Evolutionary conservation across 768 basidiomycete genomes (phyloP), one percentile per base, ranked within the genome.

Genomic region (Boletellus ananas): DNA sequence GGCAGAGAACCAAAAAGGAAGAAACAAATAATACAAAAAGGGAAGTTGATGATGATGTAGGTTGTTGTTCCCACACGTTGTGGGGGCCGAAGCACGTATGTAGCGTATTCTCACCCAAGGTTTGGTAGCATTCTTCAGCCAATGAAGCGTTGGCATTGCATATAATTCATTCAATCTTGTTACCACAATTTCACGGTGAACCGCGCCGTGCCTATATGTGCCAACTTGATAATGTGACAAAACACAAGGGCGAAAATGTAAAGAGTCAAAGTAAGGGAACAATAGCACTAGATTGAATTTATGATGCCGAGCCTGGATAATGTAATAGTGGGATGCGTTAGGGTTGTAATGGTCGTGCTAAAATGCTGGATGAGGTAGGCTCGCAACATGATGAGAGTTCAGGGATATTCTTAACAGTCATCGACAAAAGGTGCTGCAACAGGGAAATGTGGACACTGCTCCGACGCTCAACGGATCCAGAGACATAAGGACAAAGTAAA

Each of bases 231-330:
- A 50, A 41, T 13, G 23, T 25, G 47, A 58, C 45, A 54, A 41
- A 52, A 53, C 48, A 18, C 8, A 21, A 13, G 45, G 38, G 21
- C 14, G 12, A 13, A 39, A 46, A 34, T 29, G 18, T 25, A 13
- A 38, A 49, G 38, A 34, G 18, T 25, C 31, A 45, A 25, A 51
- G 40, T 43, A 34, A 31, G 44, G 44, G 52, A 49, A 53, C 45
- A 50, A 38, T 40, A 47, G 23, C 52, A 64, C 65, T 65, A 62
- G 59, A 60, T 60, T 54, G 52, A 9, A 52, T 60, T 57, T 63
- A 67, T 34, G 47, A 55, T 65, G 61, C 56, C 25, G 55, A 35
- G 57, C 48, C 56, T 53, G 58, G 45, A 53, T 67, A 65, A 57
- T 62, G 56, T 65, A 66, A 41, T 51, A 49, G 46, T 52, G 49